phyloP scores from a whole-genome alignment of 768 basidiomycete species.

The Trametes cinnabarina region DNA sequence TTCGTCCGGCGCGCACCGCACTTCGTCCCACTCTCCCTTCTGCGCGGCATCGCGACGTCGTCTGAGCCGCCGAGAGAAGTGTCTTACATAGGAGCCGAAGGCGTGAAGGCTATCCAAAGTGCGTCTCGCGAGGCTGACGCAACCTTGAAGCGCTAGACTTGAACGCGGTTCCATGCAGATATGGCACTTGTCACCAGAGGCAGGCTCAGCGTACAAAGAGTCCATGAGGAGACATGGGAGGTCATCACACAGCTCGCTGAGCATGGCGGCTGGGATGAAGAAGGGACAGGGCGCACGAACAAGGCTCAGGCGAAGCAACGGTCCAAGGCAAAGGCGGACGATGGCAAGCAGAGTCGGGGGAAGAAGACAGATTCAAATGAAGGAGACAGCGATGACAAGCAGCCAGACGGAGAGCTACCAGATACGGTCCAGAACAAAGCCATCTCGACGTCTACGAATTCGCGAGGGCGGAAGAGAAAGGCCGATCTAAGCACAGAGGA shows the following conservation, averaged over 20 bases:
- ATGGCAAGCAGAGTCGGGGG: neutral
- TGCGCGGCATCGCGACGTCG: conserved; percentile 59
- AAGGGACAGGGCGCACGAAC: neutral
- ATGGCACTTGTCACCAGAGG: conserved; percentile 84
- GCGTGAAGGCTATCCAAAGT: conserved; percentile 66
- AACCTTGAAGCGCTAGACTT: neutral
- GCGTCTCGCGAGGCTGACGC: conserved; percentile 2
- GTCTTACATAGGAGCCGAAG: conserved; percentile 65
- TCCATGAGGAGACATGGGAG: conserved; percentile 62
- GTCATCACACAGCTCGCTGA: conserved; percentile 59
- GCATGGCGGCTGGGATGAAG: conserved; percentile 75
- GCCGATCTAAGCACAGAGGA: conserved; percentile 1
- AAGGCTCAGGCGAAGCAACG: neutral
- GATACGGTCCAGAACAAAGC: neutral
- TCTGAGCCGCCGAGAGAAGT: conserved; percentile 48
- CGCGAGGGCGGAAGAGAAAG: conserved; percentile 17
- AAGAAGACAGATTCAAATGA: neutral
- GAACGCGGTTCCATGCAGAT: conserved; percentile 34
- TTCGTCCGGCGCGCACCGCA: conserved; percentile 64
- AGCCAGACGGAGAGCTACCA: neutral
- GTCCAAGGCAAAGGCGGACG: conserved; percentile 19
- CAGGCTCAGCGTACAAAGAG: conserved; percentile 84
- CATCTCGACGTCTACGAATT: neutral
- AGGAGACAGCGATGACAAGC: neutral
- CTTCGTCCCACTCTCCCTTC: conserved; percentile 75